phyloP scores from a whole-genome alignment of 129 eudicot species.

The Centrapalus pauciflorus region DNA sequence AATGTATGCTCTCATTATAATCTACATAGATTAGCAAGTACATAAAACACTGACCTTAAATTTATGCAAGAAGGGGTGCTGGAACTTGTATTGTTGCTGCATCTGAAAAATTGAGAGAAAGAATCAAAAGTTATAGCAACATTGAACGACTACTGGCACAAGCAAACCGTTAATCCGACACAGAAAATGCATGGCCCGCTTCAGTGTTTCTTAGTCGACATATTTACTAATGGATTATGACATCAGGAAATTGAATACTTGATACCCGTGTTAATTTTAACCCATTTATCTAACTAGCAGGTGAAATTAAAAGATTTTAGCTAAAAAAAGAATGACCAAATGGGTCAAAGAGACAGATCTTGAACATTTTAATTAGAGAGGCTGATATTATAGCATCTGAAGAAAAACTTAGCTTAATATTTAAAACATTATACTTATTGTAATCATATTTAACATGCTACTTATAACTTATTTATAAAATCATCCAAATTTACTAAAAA shows the following conservation, averaged over 20 bases:
- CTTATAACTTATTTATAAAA: no score
- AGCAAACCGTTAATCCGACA: background rate
- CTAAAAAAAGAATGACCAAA: no score
- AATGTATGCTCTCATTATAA: background rate
- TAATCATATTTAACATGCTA: no score
- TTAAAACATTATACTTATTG: no score
- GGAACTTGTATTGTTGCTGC: slow-evolving; percentile 36
- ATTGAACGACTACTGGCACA: background rate
- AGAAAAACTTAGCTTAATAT: no score
- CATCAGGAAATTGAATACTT: background rate
- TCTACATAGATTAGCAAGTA: background rate
- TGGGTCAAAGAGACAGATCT: no score
- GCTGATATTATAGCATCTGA: no score
- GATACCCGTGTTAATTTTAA: no score
- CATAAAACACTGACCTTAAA: slow-evolving; percentile 39
- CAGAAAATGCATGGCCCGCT: background rate
- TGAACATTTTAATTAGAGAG: no score
- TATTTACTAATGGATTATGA: background rate
- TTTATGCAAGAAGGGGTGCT: slow-evolving; percentile 46
- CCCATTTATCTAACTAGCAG: no score
- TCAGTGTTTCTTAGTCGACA: background rate
- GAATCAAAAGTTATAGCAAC: slow-evolving; percentile 1
- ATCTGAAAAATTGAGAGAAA: slow-evolving; percentile 33
- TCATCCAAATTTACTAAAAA: no score
- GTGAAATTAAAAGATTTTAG: no score